Conservation (phyloP, 371 early-diverging fungal species). For the Mycotypha africana region DNA sequence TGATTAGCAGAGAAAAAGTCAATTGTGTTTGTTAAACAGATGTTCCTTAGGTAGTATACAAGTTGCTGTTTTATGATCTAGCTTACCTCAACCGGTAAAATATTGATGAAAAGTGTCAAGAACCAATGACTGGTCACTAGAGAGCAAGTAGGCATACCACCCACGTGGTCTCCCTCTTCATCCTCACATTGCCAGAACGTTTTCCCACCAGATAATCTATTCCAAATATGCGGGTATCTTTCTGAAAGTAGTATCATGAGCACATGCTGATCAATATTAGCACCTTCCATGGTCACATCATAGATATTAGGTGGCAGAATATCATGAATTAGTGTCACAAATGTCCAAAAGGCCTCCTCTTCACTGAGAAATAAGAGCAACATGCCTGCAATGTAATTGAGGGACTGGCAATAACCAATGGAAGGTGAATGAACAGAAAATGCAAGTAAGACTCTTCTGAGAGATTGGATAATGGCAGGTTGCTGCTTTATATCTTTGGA, state of each 20-base stretch:
- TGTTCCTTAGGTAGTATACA: no score
- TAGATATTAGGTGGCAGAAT: constrained; percentile 76
- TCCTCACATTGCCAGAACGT: constrained; percentile 54
- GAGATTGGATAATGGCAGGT: constrained; percentile 51
- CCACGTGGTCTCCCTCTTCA: constrained; percentile 24
- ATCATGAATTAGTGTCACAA: constrained; percentile 66
- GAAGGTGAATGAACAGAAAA: constrained; percentile 59
- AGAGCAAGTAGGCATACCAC: constrained; percentile 65
- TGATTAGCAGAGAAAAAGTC: no score
- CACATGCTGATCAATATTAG: constrained; percentile 77
- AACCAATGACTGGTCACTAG: constrained; percentile 86
- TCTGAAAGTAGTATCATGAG: constrained; percentile 60
- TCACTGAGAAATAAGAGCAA: constrained; percentile 76
- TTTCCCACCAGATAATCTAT: constrained; percentile 40
- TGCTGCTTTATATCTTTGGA: constrained; percentile 34
- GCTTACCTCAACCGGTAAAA: constrained; percentile 64
- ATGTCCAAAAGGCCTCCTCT: constrained; percentile 82
- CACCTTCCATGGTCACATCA: constrained; percentile 76
- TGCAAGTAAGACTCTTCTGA: constrained; percentile 67
- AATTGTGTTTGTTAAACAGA: no score
- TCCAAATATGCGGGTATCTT: constrained; percentile 51
- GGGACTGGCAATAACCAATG: constrained; percentile 87
- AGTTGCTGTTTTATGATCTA: no score
- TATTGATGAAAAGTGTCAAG: constrained; percentile 74
- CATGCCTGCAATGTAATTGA: constrained; percentile 83